Percentiles rank a stretch among this genome's conserved stretches.
These are phyloP conservation scores for Pseudomicrostroma phylloplanum DNA, from an alignment of 1,284 basidiomycete genomes.

Conservation along the genomic window DNA sequence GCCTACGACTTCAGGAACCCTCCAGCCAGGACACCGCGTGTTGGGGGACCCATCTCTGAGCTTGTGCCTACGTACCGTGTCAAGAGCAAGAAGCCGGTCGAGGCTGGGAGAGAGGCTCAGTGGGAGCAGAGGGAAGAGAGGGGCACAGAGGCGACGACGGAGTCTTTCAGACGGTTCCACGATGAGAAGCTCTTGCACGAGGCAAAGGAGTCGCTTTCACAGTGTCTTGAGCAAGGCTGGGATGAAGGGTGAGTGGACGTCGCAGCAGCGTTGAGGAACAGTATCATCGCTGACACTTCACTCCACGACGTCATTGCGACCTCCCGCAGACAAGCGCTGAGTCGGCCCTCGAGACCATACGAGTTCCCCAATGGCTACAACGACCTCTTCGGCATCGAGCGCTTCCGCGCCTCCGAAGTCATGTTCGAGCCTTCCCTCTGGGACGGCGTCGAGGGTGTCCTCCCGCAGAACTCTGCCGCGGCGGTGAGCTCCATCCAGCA, in stretches of 20 bases:
- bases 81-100: slow-evolving; percentile 62
- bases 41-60: slow-evolving; percentile 26
- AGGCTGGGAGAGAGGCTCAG: slow-evolving; percentile 64
- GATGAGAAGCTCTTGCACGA: slow-evolving; percentile 80
- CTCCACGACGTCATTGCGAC: background rate
- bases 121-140: slow-evolving; percentile 41
- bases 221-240: slow-evolving; percentile 77
- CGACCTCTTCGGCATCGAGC: slow-evolving; percentile 73
- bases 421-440: slow-evolving; percentile 76
- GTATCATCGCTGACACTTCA: slow-evolving; percentile 3
- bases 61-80: slow-evolving; percentile 81
- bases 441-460: slow-evolving; percentile 34
- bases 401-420: slow-evolving; percentile 78
- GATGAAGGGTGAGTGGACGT: no score
- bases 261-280: slow-evolving; percentile 58
- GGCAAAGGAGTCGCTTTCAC: slow-evolving; percentile 82
- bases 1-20: slow-evolving; percentile 33
- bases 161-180: slow-evolving; percentile 75
- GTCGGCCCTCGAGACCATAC: slow-evolving; percentile 60
- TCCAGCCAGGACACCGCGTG: slow-evolving; percentile 11
- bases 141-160: slow-evolving; percentile 55
- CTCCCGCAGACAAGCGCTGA: slow-evolving; percentile 30
- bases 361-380: slow-evolving; percentile 96
- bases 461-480: background rate
- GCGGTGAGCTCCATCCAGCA: slow-evolving; percentile 15